Evolutionary conservation across 495 filamentous ascomycete species (phyloP), one percentile per base, ranked within the genome.

Genomic region (Neurospora sp.): DNA sequence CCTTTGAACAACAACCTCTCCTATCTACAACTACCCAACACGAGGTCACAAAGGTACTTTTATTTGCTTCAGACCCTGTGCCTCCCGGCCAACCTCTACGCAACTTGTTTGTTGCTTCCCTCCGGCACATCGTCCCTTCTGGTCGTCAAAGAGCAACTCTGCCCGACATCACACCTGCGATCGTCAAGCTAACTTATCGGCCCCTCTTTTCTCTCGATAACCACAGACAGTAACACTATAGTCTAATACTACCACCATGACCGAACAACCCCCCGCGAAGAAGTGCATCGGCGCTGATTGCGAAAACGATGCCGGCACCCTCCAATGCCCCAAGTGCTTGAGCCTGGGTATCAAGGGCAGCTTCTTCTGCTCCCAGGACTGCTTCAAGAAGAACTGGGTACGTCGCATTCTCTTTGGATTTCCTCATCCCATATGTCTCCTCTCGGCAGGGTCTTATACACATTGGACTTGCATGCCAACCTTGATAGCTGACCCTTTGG

Each of bases 361-460:
- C 83, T 97, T 89, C 82, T 99, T 98, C 86, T 99, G 96, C 85
- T 94, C 94, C 12, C 96, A 99, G 80, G 96, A 98, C 78, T 99
- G 96, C 87, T 99, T 99, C 85, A 98, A 97, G 86, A 89, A 89
- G 79, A 98, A 93, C 84, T 99, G 96, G 96, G 96, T 98, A 88
- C 79, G 91, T 77, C 70, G 22, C 5, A 61, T 35, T 16, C 27
- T 35, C 14, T 35, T 61, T 35, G 53, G 53, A 8, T 61, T 35
- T 27, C 46, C 12, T 22, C 46, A 22, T 53, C 20, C 46, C 46
- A 53, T 27, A 27, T 53, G 10, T 22, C 10, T 53, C 2, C n/a
- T 2, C 22, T 27, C 6, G 18, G 22, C 14, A 4, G 22, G 14
- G 14, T 35, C 53, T 2, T 7, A 22, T 18, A n/a, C n/a, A n/a